phyloP scores from a whole-genome alignment of 495 filamentous ascomycete genomes.

The Neurospora sp. region DNA sequence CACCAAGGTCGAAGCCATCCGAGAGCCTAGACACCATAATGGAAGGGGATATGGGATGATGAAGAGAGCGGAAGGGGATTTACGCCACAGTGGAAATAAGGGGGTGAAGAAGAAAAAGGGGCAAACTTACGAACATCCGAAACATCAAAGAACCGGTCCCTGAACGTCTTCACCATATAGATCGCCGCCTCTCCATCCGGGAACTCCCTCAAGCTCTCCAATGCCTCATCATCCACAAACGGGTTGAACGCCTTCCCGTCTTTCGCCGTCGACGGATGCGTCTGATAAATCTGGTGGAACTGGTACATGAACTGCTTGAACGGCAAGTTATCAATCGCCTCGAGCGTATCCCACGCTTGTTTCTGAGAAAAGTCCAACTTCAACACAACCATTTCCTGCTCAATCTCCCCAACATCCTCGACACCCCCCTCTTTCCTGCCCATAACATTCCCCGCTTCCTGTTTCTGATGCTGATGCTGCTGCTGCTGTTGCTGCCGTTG shows the following conservation, averaged over 20 bases:
- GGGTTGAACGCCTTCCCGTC: conserved; percentile 35
- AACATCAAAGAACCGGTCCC: conserved; percentile 25
- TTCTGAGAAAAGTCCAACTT: not conserved
- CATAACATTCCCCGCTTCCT: not conserved
- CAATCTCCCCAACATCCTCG: not conserved
- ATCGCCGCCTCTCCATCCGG: conserved; percentile 22
- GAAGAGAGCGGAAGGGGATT: not conserved
- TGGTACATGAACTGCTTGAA: conserved; percentile 43
- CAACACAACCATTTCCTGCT: not conserved
- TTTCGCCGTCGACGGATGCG: conserved; percentile 30
- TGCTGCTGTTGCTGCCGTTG: not conserved
- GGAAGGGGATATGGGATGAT: not conserved
- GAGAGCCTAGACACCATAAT: not conserved
- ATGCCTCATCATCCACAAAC: conserved; percentile 23
- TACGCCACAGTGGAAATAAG: not conserved
- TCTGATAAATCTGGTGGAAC: conserved; percentile 46
- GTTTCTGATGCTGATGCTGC: not conserved
- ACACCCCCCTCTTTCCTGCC: not conserved
- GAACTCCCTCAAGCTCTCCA: conserved; percentile 25
- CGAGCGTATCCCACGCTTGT: not conserved
- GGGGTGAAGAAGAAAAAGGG: not conserved
- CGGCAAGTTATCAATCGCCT: conserved; percentile 36
- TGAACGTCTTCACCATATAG: conserved; percentile 31
- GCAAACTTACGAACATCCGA: conserved; percentile 27
- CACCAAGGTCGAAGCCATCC: not conserved